A percentile compares a stretch with the other conserved stretches of the same genome.
phyloP scores from a whole-genome alignment of 169 alveolate genomes.

The Eimeria brunetti region DNA sequence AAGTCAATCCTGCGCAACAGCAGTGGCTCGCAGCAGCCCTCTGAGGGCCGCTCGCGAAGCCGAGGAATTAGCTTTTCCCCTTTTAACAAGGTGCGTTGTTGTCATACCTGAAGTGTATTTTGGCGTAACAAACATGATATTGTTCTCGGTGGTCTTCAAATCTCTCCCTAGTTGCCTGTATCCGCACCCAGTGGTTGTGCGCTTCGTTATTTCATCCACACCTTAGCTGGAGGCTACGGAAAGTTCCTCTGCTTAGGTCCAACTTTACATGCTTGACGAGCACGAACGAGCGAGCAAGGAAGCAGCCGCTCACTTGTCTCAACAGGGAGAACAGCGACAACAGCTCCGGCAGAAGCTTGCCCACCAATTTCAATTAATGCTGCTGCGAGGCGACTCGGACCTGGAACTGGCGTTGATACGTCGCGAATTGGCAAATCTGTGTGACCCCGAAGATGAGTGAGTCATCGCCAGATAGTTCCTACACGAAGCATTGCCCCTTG shows the following conservation, averaged over 20 bases:
- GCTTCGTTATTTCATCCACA: neutral
- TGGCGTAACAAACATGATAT: neutral
- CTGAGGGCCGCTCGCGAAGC: conserved; percentile 47
- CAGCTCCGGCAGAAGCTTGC: conserved; percentile 71
- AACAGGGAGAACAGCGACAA: conserved; percentile 71
- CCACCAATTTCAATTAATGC: conserved; percentile 61
- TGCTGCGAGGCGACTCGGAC: conserved; percentile 73
- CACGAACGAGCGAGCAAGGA: conserved; percentile 74
- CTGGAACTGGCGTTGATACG: conserved; percentile 62
- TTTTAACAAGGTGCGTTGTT: conserved; percentile 56
- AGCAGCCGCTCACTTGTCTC: conserved; percentile 67
- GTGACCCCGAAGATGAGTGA: conserved; percentile 67
- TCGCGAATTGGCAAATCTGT: conserved; percentile 52
- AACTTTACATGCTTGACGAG: conserved; percentile 66
- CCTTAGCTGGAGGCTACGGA: neutral
- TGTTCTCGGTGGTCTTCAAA: neutral
- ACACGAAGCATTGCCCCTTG: neutral
- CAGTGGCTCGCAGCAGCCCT: conserved; percentile 57
- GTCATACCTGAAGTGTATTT: neutral
- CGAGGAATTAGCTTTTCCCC: conserved; percentile 72
- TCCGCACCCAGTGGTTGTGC: neutral
- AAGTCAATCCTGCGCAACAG: conserved; percentile 64
- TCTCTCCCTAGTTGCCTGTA: neutral
- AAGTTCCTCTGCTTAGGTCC: conserved; percentile 17
- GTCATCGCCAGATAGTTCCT: neutral